Percentiles rank a stretch among this genome's conserved stretches.
These are phyloP conservation scores for Globisporangium mamillatum DNA, from an alignment of 352 stramenopile genomes.

Conservation along the genomic window DNA sequence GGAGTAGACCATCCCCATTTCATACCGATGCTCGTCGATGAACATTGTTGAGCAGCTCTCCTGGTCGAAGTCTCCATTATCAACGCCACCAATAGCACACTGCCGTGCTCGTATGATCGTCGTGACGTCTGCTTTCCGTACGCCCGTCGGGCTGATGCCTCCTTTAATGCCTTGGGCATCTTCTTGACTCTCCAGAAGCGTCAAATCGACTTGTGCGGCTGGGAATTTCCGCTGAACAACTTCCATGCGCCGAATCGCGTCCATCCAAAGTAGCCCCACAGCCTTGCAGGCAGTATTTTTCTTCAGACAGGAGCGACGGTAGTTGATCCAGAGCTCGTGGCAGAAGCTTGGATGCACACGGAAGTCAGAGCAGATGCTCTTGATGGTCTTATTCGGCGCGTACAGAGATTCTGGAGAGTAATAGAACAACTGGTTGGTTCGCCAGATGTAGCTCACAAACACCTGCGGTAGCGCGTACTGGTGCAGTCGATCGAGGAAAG, in stretches of 20 bases:
- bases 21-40: slow-evolving; percentile 24
- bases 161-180: slow-evolving; percentile 6
- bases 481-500: slow-evolving; percentile 43
- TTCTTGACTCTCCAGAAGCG: slow-evolving; percentile 15
- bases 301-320: background rate
- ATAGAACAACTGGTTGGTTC: slow-evolving; percentile 33
- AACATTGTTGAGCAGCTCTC: slow-evolving; percentile 6
- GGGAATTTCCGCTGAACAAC: background rate
- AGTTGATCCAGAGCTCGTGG: slow-evolving; percentile 12
- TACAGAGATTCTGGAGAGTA: slow-evolving; percentile 25
- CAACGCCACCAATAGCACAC: slow-evolving; percentile 2
- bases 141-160: slow-evolving; percentile 16
- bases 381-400: background rate
- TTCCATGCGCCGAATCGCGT: slow-evolving; percentile 3
- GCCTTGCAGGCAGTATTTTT: background rate
- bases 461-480: slow-evolving; percentile 34
- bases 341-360: slow-evolving; percentile 12
- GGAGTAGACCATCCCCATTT: slow-evolving; percentile 19
- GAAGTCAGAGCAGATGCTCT: slow-evolving; percentile 24
- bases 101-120: slow-evolving; percentile 15
- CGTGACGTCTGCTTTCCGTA: slow-evolving; percentile 18
- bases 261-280: slow-evolving; percentile 6
- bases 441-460: slow-evolving; percentile 30
- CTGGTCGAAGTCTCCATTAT: too few species aligned
- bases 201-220: slow-evolving; percentile 7